phyloP scores from a whole-genome alignment of 1,139 yeast species.

The Blastobotrys niveus region DNA sequence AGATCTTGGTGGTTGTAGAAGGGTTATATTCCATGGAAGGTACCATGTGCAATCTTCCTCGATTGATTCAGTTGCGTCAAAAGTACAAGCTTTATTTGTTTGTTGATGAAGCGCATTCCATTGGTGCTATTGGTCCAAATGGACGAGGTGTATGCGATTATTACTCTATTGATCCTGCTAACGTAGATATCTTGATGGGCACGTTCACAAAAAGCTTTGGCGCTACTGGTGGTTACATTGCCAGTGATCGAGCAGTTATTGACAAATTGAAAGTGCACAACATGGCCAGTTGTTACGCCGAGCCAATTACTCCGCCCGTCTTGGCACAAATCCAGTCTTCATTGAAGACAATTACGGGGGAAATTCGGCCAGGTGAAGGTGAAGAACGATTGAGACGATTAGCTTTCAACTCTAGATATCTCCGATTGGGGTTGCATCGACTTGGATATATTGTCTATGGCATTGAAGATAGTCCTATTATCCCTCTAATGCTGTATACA shows the following conservation, averaged over 20 bases:
- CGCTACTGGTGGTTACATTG: constrained; percentile 96
- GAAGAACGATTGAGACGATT: constrained; percentile 82
- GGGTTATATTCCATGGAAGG: constrained; percentile 99
- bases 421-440: constrained; percentile 83
- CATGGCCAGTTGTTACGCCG: constrained; percentile 72
- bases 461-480: constrained; percentile 93
- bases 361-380: constrained; percentile 88
- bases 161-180: constrained; percentile 68
- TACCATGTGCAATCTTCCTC: constrained; percentile 82
- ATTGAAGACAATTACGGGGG: constrained; percentile 71
- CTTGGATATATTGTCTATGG: constrained; percentile 93
- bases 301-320: constrained; percentile 85
- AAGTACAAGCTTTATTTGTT: constrained; percentile 86
- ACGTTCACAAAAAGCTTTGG: constrained; percentile 97
- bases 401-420: constrained; percentile 90
- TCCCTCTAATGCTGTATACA: constrained; percentile 78
- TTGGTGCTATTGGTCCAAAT: constrained; percentile 92
- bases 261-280: constrained; percentile 70
- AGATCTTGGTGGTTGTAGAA: constrained; percentile 87
- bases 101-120: constrained; percentile 96
- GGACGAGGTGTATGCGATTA: constrained; percentile 97
- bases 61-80: constrained; percentile 63
- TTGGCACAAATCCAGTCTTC: constrained; percentile 83
- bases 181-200: constrained; percentile 90
- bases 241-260: constrained; percentile 62